Percentiles rank a stretch among this genome's conserved stretches.
Evolutionary conservation across 2,329 filamentous ascomycete genomes (phyloP).

Genomic region (Penicillium sp.): DNA sequence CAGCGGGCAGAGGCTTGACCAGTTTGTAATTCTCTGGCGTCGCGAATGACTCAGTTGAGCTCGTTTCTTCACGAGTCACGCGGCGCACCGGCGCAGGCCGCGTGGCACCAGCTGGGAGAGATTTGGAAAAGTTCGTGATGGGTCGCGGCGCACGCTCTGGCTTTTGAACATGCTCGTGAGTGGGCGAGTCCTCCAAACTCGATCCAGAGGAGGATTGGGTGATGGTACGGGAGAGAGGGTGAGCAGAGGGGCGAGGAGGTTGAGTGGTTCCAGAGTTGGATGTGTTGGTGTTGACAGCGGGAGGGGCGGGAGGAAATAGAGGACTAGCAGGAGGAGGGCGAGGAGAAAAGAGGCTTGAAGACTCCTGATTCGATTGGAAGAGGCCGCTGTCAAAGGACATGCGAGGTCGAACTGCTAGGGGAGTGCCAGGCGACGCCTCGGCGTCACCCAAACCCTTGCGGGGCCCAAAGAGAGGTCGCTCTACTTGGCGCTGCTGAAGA

Average conservation of each 20-base stretch:
- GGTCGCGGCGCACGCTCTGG: constrained; percentile 59
- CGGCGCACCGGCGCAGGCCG: constrained; percentile 52
- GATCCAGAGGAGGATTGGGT: constrained; percentile 85
- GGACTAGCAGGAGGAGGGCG: constrained; percentile 58
- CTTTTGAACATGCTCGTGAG: constrained; percentile 61
- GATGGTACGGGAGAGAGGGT: constrained; percentile 83
- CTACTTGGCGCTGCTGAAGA: constrained; percentile 77
- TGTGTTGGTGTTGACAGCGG: background rate
- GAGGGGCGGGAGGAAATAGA: constrained; percentile 37
- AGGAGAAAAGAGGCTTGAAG: constrained; percentile 62
- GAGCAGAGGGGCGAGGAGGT: constrained; percentile 56
- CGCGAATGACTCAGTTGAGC: constrained; percentile 60
- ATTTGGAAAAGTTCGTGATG: constrained; percentile 69
- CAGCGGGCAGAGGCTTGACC: constrained; percentile 75
- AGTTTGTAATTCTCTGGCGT: constrained; percentile 78
- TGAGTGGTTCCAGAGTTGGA: constrained; percentile 29
- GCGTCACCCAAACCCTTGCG: constrained; percentile 38
- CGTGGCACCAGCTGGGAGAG: constrained; percentile 68
- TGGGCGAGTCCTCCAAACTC: constrained; percentile 75
- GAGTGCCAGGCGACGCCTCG: constrained; percentile 59
- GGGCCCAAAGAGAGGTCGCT: constrained; percentile 61
- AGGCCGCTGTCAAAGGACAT: constrained; percentile 77
- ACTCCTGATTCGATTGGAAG: constrained; percentile 66
- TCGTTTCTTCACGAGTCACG: constrained; percentile 50
- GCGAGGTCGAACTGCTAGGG: constrained; percentile 67